Percentiles rank a stretch among this genome's conserved stretches.
These are phyloP conservation scores for Hyphopichia homilentoma DNA, from an alignment of 805 yeast species.

Conservation along the genomic window DNA sequence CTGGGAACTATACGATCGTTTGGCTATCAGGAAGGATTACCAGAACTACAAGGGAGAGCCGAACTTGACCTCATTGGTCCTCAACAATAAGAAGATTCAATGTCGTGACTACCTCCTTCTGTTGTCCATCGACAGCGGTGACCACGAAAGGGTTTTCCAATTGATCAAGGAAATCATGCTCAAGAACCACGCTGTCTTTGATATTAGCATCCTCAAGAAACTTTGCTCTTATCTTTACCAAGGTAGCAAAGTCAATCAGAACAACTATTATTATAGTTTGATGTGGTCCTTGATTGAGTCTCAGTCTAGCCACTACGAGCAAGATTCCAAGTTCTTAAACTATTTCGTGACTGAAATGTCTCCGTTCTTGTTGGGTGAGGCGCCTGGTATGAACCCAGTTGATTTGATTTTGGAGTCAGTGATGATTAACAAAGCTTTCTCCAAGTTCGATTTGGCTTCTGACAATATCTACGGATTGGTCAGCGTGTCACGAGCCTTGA, in stretches of 20 bases:
- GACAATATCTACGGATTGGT: conserved; percentile 33
- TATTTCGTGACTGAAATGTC: conserved; percentile 28
- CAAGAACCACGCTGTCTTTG: conserved; percentile 25
- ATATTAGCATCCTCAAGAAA: conserved; percentile 26
- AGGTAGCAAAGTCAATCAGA: conserved; percentile 18
- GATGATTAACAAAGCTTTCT: conserved; percentile 23
- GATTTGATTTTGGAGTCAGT: conserved; percentile 25
- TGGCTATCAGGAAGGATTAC: conserved; percentile 35
- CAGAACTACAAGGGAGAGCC: conserved; percentile 9
- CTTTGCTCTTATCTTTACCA: conserved; percentile 25
- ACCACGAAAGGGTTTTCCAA: conserved; percentile 30
- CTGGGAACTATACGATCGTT: conserved; percentile 31
- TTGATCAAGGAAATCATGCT: conserved; percentile 32
- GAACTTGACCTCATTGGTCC: conserved; percentile 6
- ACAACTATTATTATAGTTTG: conserved; percentile 25
- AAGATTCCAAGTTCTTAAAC: conserved; percentile 18
- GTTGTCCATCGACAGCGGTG: conserved; percentile 29
- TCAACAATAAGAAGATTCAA: conserved; percentile 6
- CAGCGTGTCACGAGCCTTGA: conserved; percentile 18
- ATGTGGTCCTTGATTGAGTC: conserved; percentile 32
- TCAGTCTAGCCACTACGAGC: conserved; percentile 23
- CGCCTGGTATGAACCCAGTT: conserved; percentile 6
- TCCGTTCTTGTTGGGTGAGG: conserved; percentile 14
- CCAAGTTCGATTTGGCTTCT: conserved; percentile 19
- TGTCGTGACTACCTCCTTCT: conserved; percentile 31